phyloP scores from a whole-genome alignment of 192 early-diverging fungal genomes.

The Coemansia sp. region DNA sequence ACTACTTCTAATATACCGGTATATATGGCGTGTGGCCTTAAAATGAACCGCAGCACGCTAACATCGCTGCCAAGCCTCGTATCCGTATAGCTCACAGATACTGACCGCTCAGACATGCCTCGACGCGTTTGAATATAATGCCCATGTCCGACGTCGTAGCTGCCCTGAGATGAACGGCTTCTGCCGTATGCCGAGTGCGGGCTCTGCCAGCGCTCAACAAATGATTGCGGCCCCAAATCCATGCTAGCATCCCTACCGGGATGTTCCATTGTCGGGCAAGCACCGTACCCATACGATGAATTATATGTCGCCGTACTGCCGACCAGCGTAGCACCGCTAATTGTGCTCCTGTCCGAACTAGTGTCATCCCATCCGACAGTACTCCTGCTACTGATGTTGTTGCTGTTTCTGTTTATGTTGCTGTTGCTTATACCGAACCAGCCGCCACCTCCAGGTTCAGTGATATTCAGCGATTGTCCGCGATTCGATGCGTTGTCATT shows the following conservation, averaged over 20 bases:
- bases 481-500: not conserved
- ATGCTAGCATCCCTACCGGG: not conserved
- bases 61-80: not conserved
- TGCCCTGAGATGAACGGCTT: not conserved
- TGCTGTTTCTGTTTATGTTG: too few species aligned
- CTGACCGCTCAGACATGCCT: not conserved
- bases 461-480: not conserved
- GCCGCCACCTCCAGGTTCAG: not conserved
- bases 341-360: conserved; percentile 12
- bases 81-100: not conserved
- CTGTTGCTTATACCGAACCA: not conserved
- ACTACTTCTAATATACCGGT: conserved; percentile 25
- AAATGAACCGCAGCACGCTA: conserved; percentile 12
- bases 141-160: not conserved
- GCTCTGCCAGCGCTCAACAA: not conserved
- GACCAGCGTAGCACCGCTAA: conserved; percentile 28
- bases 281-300: not conserved
- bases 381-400: conserved; percentile 9
- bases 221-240: not conserved
- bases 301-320: conserved; percentile 6
- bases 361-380: conserved; percentile 6
- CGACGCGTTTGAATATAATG: not conserved
- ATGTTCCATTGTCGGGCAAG: not conserved
- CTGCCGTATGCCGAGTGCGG: not conserved
- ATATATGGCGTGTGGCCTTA: conserved; percentile 22